Evolutionary conservation across 208 protist species (phyloP), one percentile per base, ranked within the genome.

Genomic region (Trypanosomatidae sp.): DNA sequence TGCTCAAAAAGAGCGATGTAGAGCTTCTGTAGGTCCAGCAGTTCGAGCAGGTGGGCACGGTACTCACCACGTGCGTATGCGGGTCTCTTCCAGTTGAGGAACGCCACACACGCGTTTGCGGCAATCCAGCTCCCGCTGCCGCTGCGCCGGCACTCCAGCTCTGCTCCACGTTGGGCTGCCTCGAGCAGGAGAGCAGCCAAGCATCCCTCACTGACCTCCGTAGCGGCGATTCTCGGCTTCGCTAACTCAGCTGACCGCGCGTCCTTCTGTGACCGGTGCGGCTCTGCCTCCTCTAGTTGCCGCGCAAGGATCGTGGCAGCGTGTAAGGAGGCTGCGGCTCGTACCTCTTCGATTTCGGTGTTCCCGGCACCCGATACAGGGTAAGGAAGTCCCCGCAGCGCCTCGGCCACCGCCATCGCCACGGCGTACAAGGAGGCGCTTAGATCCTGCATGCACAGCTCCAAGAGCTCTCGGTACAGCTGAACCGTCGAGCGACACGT

Each of bases 381-480:
- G 69, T 76, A 68, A 36, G 71, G n/a, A 47, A 87, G 79, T 13
- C 46, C 43, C 55, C 73, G 86, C 46, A 96, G 72, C n/a, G 76
- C 80, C 55, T 84, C 77, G 4, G 91, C 88, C 3, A 85, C 81
- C 22, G 74, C 81, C 59, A 77, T 79, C 55, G 90, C 86, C n/a
- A 96, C 84, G 19, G 84, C 76, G 58, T 82, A 71, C 15, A 94
- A 72, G 3, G 83, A 81, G 13, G 87, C 76, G 43, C 49, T 84
- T 46, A 87, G 74, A 7, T 88, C 82, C 46, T 78, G 69, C 79
- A 80, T 82, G 67, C 89, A 92, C 46, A 92, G 84, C 10, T 82
- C 76, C 25, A 96, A 72, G 15, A 96, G 67, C 39, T 86, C 69
- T 49, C 80, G 75, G 73, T 94, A 94, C 66, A 96, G 77, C 66